phyloP scores from a whole-genome alignment of 768 basidiomycete species.

The Hydnomerulius pinastri region DNA sequence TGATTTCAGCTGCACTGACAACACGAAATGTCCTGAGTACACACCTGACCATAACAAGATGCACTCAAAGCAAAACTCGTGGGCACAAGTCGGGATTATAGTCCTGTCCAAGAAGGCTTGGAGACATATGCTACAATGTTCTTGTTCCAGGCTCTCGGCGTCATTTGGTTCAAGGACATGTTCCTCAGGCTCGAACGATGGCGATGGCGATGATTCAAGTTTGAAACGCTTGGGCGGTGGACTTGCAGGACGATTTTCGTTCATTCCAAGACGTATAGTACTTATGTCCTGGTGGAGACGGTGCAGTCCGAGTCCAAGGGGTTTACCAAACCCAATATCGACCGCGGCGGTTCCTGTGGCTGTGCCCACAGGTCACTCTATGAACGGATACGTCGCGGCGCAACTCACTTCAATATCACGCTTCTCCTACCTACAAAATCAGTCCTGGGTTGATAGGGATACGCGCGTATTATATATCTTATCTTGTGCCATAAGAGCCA shows the following conservation, averaged over 20 bases:
- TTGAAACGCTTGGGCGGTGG: slow-evolving; percentile 41
- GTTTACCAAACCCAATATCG: not conserved
- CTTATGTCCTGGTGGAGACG: not conserved
- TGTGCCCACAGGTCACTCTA: no score
- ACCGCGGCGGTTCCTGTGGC: not conserved
- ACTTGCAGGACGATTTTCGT: not conserved
- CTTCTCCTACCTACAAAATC: no score
- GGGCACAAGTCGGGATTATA: slow-evolving; percentile 81
- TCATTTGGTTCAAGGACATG: not conserved
- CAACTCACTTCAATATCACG: no score
- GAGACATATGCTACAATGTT: slow-evolving; percentile 86
- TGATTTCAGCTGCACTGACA: not conserved
- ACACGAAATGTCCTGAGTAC: slow-evolving; percentile 17
- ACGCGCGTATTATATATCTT: no score
- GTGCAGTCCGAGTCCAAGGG: not conserved
- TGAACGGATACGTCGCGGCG: no score
- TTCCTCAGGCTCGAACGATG: slow-evolving; percentile 3
- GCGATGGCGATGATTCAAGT: slow-evolving; percentile 29
- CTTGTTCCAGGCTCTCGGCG: slow-evolving; percentile 28
- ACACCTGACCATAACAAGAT: slow-evolving; percentile 82
- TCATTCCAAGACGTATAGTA: slow-evolving; percentile 1
- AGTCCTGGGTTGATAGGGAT: no score
- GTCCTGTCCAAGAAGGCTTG: slow-evolving; percentile 77
- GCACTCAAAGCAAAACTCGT: slow-evolving; percentile 95
- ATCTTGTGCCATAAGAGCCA: no score